phyloP scores from a whole-genome alignment of 2,329 filamentous ascomycete species.

The Cryphonectria parasitica region DNA sequence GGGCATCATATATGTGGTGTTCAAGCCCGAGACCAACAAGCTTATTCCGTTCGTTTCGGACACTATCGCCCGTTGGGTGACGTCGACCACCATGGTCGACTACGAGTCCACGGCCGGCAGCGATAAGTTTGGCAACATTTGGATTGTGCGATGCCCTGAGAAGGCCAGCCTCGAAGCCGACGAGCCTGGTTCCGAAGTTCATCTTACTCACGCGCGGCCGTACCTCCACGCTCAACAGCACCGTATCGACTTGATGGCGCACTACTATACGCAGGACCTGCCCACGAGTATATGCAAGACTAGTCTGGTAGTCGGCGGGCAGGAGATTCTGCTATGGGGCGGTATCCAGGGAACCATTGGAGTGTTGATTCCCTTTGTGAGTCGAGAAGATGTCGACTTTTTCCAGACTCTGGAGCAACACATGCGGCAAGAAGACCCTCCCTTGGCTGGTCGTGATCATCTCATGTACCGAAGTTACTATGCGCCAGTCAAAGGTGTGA shows the following conservation, averaged over 20 bases:
- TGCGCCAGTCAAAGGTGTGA: slow-evolving; percentile 91
- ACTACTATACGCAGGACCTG: slow-evolving; percentile 91
- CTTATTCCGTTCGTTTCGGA: slow-evolving; percentile 95
- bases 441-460: slow-evolving; percentile 89
- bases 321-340: slow-evolving; percentile 90
- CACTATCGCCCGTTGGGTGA: slow-evolving; percentile 86
- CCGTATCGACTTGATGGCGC: slow-evolving; percentile 80
- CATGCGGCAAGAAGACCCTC: slow-evolving; percentile 82
- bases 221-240: slow-evolving; percentile 91
- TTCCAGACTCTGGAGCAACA: slow-evolving; percentile 94
- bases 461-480: slow-evolving; percentile 96
- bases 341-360: slow-evolving; percentile 94
- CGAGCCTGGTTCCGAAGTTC: slow-evolving; percentile 86
- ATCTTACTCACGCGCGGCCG: slow-evolving; percentile 85
- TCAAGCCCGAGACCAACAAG: slow-evolving; percentile 89
- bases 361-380: slow-evolving; percentile 88
- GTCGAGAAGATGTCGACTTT: slow-evolving; percentile 93
- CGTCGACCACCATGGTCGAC: slow-evolving; percentile 90
- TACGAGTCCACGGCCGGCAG: slow-evolving; percentile 95
- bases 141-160: slow-evolving; percentile 83
- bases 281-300: slow-evolving; percentile 90
- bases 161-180: slow-evolving; percentile 90
- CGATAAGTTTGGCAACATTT: slow-evolving; percentile 97
- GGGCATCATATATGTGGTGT: slow-evolving; percentile 88
- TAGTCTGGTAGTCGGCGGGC: slow-evolving; percentile 85